A percentile compares a stretch with the other conserved stretches of the same genome.
These are phyloP conservation scores for Conoideocrella luteorostrata DNA, from an alignment of 2,329 filamentous ascomycete species.

Conservation along the genomic window DNA sequence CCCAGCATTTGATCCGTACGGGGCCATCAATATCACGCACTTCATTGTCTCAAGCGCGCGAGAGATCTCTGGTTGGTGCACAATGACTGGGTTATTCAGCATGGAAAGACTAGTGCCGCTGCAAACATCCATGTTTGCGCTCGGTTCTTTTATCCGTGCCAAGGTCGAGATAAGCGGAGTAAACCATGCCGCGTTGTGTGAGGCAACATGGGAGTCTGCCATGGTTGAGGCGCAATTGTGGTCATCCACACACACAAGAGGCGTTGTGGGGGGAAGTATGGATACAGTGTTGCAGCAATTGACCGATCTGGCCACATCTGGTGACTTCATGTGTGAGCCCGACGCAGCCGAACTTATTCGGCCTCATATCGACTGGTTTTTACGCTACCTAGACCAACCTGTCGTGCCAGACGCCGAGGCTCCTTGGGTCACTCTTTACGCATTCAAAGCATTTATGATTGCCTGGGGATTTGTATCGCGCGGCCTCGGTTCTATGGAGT, in stretches of 20 bases:
- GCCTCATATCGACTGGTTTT: conserved; percentile 32
- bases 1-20: conserved; percentile 32
- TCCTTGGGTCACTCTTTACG: conserved; percentile 32
- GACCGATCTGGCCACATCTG: too few species aligned
- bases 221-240: conserved; percentile 36
- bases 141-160: conserved; percentile 23
- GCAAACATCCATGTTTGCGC: conserved; percentile 26
- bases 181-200: conserved; percentile 16
- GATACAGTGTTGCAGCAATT: too few species aligned
- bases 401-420: conserved; percentile 23
- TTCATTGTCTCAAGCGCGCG: conserved; percentile 35
- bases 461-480: conserved; percentile 30
- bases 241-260: conserved; percentile 33
- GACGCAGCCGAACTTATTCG: conserved; percentile 23
- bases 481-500: conserved; percentile 24
- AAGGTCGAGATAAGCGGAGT: conserved; percentile 4
- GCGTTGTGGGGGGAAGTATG: conserved; percentile 29
- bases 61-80: conserved; percentile 35
- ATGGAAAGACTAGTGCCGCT: conserved; percentile 30
- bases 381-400: conserved; percentile 26
- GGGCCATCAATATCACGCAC: conserved; percentile 34
- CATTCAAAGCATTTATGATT: conserved; percentile 34
- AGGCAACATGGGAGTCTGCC: conserved; percentile 34
- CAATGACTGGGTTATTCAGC: conserved; percentile 34
- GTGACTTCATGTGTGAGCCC: too few species aligned